Evolutionary conservation across 2,329 filamentous ascomycete genomes (phyloP), one percentile per base, ranked within the genome.

Genomic region (Aspergillus uvarum): DNA sequence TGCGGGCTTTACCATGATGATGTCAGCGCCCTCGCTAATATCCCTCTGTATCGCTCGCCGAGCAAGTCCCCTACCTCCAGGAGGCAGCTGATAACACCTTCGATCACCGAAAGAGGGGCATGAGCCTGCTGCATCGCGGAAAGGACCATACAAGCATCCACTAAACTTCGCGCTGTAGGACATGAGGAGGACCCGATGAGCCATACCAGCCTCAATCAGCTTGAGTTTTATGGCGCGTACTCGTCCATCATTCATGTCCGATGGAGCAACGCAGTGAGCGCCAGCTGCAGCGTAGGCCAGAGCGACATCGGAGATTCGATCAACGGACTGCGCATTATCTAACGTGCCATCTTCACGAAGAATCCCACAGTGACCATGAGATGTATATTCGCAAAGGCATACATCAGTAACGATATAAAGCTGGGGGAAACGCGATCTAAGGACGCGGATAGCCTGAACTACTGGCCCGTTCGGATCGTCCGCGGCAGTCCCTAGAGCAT

Each of bases 1-100:
- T 10, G 95, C 95, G 2, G 95, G 95, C 83, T 99, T 99, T 63
- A 99, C 95, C 94, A 99, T 97, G 78, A 99, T 96, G 68, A 97
- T 92, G 72, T 99, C 95, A 21, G 95, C 95, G 26, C 95, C 95
- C 79, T 99, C 95, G 65, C 84, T 85, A 67, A 99, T 94, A 74
- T 99, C 95, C 67, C 95, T 86, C 47, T 87, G 81, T 65, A 99
- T 97, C 52, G 95, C 95, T 67, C 95, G 87, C 65, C 95, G 87
- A 16, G 95, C 95, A 49, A 99, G 86, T 35, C 95, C 95, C 54
- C 95, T 89, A 26, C 93, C 95, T 62, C 93, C 93, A 0, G 92
- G 92, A 1, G 95, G 95, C 11, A 99, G 85, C 80, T 99, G 95
- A 81, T 99, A 99, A 85, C 95, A 98, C 75, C 90, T 89, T 68